Conservation (phyloP, 345 rosid species). For the Brassica nigra region DNA sequence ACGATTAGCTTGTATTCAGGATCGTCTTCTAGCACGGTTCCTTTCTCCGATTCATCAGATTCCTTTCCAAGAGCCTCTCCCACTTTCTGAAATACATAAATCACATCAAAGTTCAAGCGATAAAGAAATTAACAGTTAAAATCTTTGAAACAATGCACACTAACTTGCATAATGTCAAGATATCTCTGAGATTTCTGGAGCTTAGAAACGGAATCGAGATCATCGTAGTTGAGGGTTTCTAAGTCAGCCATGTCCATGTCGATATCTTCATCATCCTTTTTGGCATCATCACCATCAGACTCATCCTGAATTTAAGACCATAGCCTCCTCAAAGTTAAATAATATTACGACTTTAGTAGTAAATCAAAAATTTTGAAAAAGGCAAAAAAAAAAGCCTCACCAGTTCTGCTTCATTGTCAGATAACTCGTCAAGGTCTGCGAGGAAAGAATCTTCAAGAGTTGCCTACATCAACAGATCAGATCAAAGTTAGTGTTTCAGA, state of each 20-base stretch:
- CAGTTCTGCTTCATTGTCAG: slow-evolving; percentile 81
- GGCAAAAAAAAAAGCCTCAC: slow-evolving; percentile 42
- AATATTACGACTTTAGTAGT: neutral
- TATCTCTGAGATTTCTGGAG: slow-evolving; percentile 83
- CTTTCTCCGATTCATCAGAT: slow-evolving; percentile 58
- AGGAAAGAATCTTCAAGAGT: slow-evolving; percentile 92
- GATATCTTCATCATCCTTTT: slow-evolving; percentile 74
- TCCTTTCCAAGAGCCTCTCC: slow-evolving; percentile 75
- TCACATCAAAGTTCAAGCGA: neutral
- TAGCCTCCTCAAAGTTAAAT: neutral
- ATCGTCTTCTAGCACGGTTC: slow-evolving; percentile 83
- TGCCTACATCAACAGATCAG: slow-evolving; percentile 50
- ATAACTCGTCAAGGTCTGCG: slow-evolving; percentile 92
- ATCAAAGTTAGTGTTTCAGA: neutral
- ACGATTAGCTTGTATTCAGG: slow-evolving; percentile 94
- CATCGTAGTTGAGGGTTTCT: slow-evolving; percentile 81
- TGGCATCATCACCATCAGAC: slow-evolving; percentile 58
- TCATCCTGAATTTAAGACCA: slow-evolving; percentile 54
- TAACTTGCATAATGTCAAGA: slow-evolving; percentile 67
- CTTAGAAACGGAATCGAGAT: slow-evolving; percentile 79
- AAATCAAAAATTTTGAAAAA: neutral
- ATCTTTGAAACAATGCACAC: neutral
- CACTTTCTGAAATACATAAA: slow-evolving; percentile 58
- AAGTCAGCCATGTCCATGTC: slow-evolving; percentile 78
- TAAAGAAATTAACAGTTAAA: neutral